A percentile compares a stretch with the other conserved stretches of the same genome.
These are phyloP conservation scores for Vigna radiata DNA, from an alignment of 306 rosid genomes.

Conservation along the genomic window DNA sequence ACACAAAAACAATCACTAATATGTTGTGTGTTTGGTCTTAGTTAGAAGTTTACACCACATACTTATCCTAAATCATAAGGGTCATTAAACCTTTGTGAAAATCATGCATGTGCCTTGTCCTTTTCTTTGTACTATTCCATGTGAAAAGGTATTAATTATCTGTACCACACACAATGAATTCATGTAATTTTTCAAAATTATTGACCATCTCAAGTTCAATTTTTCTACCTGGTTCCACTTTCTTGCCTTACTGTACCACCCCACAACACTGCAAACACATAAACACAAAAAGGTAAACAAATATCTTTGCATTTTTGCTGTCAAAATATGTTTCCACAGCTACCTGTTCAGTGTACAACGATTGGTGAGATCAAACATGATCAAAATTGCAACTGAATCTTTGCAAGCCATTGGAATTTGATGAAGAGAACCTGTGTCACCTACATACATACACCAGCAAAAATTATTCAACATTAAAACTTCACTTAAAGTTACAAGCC, in stretches of 20 bases:
- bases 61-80: background rate
- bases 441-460: constrained; percentile 51
- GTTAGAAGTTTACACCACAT: constrained; percentile 8
- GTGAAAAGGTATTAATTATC: constrained; percentile 39
- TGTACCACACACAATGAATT: constrained; percentile 15
- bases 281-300: background rate
- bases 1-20: background rate
- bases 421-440: constrained; percentile 63
- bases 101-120: constrained; percentile 13
- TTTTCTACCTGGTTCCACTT: constrained; percentile 90
- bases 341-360: constrained; percentile 83
- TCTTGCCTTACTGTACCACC: constrained; percentile 87
- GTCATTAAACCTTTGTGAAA: constrained; percentile 7
- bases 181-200: background rate
- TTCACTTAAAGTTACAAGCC: background rate
- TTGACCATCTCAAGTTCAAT: background rate
- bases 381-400: constrained; percentile 95
- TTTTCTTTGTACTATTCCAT: constrained; percentile 13
- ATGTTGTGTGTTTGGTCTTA: background rate
- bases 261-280: constrained; percentile 70
- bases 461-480: constrained; percentile 13
- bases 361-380: constrained; percentile 95
- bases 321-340: background rate
- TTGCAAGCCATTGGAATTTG: constrained; percentile 94
- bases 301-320: background rate